Percentiles rank a stretch among this genome's conserved stretches.
Conservation (phyloP, 1,139 yeast species). For the Candida smagusa region DNA sequence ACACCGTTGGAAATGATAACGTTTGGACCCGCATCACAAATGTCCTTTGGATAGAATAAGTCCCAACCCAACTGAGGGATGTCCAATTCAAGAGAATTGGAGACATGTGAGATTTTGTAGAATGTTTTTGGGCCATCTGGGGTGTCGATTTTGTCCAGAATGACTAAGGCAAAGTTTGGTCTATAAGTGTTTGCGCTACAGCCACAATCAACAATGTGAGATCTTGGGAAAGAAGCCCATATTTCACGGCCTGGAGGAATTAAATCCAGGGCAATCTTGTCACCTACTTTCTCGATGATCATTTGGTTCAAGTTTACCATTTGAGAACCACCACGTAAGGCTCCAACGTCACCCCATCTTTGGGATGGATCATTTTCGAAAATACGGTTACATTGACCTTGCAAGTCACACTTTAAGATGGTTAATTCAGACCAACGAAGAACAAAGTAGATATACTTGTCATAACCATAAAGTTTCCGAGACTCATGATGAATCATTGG, state of each 20-base stretch:
- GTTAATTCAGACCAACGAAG: constrained; percentile 39
- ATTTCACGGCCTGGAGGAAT: constrained; percentile 19
- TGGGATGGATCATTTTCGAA: constrained; percentile 19
- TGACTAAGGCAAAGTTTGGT: constrained; percentile 23
- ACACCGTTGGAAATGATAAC: constrained; percentile 26
- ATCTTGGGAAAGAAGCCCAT: constrained; percentile 24
- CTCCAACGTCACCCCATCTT: constrained; percentile 16
- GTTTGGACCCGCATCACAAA: constrained; percentile 13
- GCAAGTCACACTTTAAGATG: constrained; percentile 24
- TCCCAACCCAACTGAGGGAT: constrained; percentile 17
- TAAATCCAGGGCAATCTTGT: background rate
- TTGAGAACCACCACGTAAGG: constrained; percentile 26
- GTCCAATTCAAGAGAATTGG: constrained; percentile 34
- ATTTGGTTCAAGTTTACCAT: constrained; percentile 17
- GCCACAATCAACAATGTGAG: constrained; percentile 23
- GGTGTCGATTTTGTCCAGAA: constrained; percentile 11
- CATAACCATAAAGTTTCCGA: constrained; percentile 20
- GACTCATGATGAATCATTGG: constrained; percentile 29
- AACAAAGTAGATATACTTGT: constrained; percentile 27
- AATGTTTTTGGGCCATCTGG: constrained; percentile 5
- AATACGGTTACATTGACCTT: constrained; percentile 24
- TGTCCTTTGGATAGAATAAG: constrained; percentile 10
- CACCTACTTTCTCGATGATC: constrained; percentile 2
- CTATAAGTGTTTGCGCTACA: constrained; percentile 23
- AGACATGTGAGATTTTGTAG: constrained; percentile 21